These are phyloP conservation scores for Puccinia horiana DNA, from an alignment of 1,284 basidiomycete species.

Conservation along the genomic window DNA sequence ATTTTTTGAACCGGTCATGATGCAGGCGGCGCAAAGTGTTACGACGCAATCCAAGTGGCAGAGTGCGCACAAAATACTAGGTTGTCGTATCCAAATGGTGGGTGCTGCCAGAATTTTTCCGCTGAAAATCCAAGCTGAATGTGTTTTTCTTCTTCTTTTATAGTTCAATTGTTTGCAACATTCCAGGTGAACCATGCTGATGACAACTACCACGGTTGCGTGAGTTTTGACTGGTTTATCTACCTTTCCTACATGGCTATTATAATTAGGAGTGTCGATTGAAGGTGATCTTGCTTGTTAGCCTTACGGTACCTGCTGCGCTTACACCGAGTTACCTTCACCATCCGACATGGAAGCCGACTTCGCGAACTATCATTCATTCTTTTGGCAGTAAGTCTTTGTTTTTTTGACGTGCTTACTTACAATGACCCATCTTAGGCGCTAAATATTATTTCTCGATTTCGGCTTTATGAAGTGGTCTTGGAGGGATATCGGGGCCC, in stretches of 20 bases:
- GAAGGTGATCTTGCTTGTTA: neutral
- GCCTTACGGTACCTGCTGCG: conserved; percentile 44
- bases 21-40: conserved; percentile 12
- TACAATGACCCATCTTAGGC: no score
- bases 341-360: conserved; percentile 25
- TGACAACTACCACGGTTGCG: conserved; percentile 42
- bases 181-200: conserved; percentile 36
- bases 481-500: conserved; percentile 21
- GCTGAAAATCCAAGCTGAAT: neutral
- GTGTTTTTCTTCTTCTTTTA: neutral
- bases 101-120: neutral
- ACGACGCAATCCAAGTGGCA: conserved; percentile 27
- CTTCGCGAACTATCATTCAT: conserved; percentile 39
- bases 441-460: neutral
- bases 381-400: conserved; percentile 44
- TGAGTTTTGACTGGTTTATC: conserved; percentile 15
- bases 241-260: neutral
- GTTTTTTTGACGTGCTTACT: neutral
- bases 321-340: conserved; percentile 25
- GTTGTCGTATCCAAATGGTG: conserved; percentile 36
- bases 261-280: neutral
- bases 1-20: neutral
- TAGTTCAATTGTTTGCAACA: conserved; percentile 34
- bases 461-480: neutral
- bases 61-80: conserved; percentile 40